A percentile compares a stretch with the other conserved stretches of the same genome.
These are phyloP conservation scores for Lenwebbia sp. DNA, from an alignment of 345 rosid genomes.

Conservation along the genomic window DNA sequence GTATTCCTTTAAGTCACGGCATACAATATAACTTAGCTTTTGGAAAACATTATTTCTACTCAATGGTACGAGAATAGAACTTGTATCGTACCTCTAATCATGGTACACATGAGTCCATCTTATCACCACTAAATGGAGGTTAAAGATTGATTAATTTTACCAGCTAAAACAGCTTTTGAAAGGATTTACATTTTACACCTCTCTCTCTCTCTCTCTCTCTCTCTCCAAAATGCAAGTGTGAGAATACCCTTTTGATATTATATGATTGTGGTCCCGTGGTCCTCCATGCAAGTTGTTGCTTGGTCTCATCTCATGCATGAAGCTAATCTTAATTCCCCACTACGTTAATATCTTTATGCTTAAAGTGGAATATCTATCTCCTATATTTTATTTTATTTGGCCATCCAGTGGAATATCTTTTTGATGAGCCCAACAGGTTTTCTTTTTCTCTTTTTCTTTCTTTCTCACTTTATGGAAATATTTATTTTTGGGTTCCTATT, in stretches of 20 bases:
- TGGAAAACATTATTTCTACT: neutral
- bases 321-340: neutral
- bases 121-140: neutral
- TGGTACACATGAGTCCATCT: neutral
- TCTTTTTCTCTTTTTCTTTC: neutral
- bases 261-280: neutral
- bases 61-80: neutral
- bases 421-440: neutral
- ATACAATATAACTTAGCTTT: neutral
- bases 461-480: neutral
- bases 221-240: neutral
- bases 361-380: neutral
- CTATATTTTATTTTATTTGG: neutral
- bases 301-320: neutral
- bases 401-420: neutral
- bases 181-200: neutral
- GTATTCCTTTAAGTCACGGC: neutral
- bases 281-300: constrained; percentile 6
- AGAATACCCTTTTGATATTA: neutral
- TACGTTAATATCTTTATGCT: neutral
- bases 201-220: neutral
- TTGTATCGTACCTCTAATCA: neutral
- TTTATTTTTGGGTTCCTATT: neutral
- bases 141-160: neutral
- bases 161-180: neutral